Conservation (phyloP, 2,329 filamentous ascomycete genomes). For the Pseudocercospora crystallina region DNA sequence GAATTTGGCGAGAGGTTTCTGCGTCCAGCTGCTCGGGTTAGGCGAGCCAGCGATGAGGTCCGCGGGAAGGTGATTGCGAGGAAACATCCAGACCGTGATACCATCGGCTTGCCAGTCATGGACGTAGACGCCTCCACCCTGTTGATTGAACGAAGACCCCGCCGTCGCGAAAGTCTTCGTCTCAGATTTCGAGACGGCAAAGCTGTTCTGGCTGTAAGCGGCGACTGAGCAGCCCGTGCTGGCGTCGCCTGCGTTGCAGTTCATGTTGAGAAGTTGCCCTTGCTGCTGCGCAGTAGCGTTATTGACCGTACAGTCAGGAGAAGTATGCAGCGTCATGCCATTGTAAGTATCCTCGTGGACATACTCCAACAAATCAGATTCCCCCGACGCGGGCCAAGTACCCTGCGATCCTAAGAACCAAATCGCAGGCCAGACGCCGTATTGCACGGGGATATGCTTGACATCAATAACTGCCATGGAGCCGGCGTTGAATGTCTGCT, state of each 20-base stretch:
- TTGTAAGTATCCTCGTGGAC: conserved; percentile 46
- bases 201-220: conserved; percentile 51
- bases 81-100: conserved; percentile 83
- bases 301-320: conserved; percentile 43
- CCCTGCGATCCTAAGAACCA: conserved; percentile 39
- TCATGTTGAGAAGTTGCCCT: conserved; percentile 23
- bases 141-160: conserved; percentile 55
- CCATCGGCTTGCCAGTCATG: conserved; percentile 65
- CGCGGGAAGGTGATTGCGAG: conserved; percentile 62
- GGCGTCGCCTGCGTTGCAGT: conserved; percentile 37
- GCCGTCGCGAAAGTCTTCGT: conserved; percentile 33
- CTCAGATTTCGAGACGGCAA: conserved; percentile 28
- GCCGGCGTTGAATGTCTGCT: conserved; percentile 48
- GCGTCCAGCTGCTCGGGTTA: conserved; percentile 66
- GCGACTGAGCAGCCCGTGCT: conserved; percentile 50
- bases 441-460: conserved; percentile 53
- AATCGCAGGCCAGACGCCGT: conserved; percentile 54
- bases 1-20: conserved; percentile 66
- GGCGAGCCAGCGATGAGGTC: conserved; percentile 63
- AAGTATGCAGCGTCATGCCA: conserved; percentile 50
- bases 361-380: conserved; percentile 52
- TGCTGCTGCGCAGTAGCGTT: conserved; percentile 32
- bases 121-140: conserved; percentile 48
- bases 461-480: conserved; percentile 53
- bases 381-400: conserved; percentile 42